Percentiles rank a stretch among this genome's conserved stretches.
Evolutionary conservation across 768 basidiomycete species (phyloP).

Genomic region (Brasilioporus rufonigricans): DNA sequence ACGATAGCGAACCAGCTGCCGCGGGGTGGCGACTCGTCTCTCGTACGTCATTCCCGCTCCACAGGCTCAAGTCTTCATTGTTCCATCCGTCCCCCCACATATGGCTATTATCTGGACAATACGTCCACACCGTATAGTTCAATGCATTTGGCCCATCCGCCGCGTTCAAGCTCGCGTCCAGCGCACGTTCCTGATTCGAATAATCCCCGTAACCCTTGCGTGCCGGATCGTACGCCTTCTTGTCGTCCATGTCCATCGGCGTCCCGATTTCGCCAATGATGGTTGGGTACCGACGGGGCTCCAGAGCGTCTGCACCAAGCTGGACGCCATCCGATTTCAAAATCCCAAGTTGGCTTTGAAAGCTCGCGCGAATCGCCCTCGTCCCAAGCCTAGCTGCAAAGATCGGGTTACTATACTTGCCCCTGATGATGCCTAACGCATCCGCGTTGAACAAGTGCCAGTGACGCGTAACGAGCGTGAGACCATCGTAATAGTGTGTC

Average conservation of each 20-base stretch:
- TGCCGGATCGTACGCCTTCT: conserved; percentile 67
- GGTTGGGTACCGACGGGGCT: conserved; percentile 60
- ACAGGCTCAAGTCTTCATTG: conserved; percentile 90
- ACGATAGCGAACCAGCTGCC: conserved; percentile 2
- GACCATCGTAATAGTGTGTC: conserved; percentile 91
- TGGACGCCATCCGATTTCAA: conserved; percentile 71
- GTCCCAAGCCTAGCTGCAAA: conserved; percentile 85
- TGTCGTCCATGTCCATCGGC: conserved; percentile 91
- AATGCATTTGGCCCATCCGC: conserved; percentile 73
- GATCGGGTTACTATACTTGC: conserved; percentile 66
- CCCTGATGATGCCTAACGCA: conserved; percentile 86
- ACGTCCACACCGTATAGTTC: conserved; percentile 88
- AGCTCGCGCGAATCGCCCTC: conserved; percentile 69
- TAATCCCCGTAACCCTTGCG: conserved; percentile 67
- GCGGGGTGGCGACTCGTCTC: not conserved
- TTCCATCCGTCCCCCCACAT: conserved; percentile 97
- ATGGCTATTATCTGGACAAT: conserved; percentile 79
- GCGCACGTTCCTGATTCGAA: conserved; percentile 72
- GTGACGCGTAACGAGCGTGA: conserved; percentile 89
- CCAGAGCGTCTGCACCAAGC: conserved; percentile 38
- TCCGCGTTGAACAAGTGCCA: conserved; percentile 97
- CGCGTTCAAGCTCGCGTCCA: conserved; percentile 80
- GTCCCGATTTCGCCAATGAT: conserved; percentile 95
- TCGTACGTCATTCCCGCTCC: conserved; percentile 71
- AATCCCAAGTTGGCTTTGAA: conserved; percentile 81